Evolutionary conservation across 805 yeast species (phyloP).

Genomic region (Lachancea lanzarotensis): DNA sequence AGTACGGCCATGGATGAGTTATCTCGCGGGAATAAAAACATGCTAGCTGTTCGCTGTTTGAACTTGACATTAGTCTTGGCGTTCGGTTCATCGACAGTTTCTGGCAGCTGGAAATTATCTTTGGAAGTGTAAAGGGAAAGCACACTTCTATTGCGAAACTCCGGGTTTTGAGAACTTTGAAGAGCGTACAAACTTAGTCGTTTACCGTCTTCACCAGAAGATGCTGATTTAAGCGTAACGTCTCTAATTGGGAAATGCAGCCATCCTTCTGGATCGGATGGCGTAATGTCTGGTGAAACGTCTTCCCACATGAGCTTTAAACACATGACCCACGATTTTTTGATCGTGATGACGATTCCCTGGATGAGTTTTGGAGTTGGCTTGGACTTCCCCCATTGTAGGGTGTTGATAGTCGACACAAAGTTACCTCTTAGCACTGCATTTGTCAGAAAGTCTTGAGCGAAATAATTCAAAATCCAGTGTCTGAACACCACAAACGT

Average conservation of each 20-base stretch:
- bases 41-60: conserved; percentile 23
- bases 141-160: conserved; percentile 28
- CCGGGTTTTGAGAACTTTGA: conserved; percentile 27
- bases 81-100: not conserved
- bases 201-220: conserved; percentile 16
- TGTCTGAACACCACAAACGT: conserved; percentile 84
- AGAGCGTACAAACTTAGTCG: conserved; percentile 28
- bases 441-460: conserved; percentile 68
- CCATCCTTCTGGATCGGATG: conserved; percentile 18
- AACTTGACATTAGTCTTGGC: conserved; percentile 4
- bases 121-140: conserved; percentile 24
- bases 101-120: conserved; percentile 18
- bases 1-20: conserved; percentile 13
- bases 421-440: conserved; percentile 42
- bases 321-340: conserved; percentile 42
- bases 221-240: conserved; percentile 13
- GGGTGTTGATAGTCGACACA: conserved; percentile 35
- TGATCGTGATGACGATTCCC: conserved; percentile 40
- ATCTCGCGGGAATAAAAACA: conserved; percentile 28
- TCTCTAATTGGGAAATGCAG: conserved; percentile 19
- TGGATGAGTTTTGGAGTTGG: conserved; percentile 24
- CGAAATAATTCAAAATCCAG: conserved; percentile 83
- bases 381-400: not conserved
- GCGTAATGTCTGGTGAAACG: conserved; percentile 17
- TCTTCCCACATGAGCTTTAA: conserved; percentile 26